phyloP scores from a whole-genome alignment of 148 eudicot species.

The Suaeda aralocaspica region DNA sequence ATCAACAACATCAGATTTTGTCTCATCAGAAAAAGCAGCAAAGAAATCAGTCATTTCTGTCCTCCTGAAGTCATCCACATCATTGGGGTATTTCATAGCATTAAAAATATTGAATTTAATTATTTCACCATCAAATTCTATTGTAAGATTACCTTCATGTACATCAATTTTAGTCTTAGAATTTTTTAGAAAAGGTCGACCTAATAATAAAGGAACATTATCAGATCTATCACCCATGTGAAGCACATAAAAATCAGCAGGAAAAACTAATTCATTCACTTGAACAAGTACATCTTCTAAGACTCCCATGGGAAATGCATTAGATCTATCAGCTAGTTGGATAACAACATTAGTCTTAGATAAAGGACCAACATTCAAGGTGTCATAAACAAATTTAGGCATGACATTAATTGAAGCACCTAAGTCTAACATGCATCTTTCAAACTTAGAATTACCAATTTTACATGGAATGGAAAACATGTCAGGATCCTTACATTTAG shows the following conservation, averaged over 20 bases:
- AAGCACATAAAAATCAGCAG: conserved; percentile 20
- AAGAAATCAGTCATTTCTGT: too few relatives aligned
- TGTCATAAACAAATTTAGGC: not conserved
- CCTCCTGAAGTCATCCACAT: not conserved
- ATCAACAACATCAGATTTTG: too few relatives aligned
- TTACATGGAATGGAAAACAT: conserved; percentile 6
- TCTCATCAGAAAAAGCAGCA: too few relatives aligned
- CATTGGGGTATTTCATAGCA: not conserved
- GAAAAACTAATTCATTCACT: conserved; percentile 10
- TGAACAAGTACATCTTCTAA: conserved; percentile 18
- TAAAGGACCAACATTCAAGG: not conserved
- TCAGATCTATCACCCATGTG: conserved; percentile 15
- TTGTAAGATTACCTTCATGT: conserved; percentile 8
- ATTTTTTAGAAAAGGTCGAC: not conserved
- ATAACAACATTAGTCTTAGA: conserved; percentile 11
- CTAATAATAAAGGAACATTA: not conserved
- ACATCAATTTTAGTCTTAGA: conserved; percentile 1
- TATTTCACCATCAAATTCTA: conserved; percentile 17
- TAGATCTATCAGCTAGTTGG: conserved; percentile 23
- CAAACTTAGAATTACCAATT: not conserved
- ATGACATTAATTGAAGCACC: conserved; percentile 19
- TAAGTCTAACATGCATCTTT: conserved; percentile 11
- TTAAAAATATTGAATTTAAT: conserved; percentile 19
- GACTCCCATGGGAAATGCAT: conserved; percentile 15
- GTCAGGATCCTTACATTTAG: conserved; percentile 5